phyloP scores from a whole-genome alignment of 768 basidiomycete genomes.

The Lanmaoa rubissima region DNA sequence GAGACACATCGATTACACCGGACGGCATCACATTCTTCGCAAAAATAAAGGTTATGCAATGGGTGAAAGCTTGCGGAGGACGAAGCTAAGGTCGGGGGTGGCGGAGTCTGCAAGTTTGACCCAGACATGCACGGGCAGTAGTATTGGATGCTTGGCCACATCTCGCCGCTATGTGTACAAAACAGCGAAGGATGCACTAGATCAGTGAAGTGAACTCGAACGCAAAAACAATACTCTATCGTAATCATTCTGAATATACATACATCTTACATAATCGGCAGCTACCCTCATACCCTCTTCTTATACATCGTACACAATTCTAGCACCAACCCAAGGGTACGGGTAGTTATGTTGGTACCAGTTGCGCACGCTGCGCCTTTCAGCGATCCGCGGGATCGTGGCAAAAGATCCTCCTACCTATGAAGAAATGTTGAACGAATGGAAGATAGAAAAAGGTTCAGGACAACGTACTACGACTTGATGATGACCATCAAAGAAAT shows the following conservation, averaged over 20 bases:
- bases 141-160: slow-evolving; percentile 53
- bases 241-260: not conserved
- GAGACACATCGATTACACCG: slow-evolving; percentile 91
- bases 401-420: slow-evolving; percentile 91
- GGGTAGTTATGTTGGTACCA: slow-evolving; percentile 92
- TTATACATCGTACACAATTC: slow-evolving; percentile 55
- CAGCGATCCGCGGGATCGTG: slow-evolving; percentile 79
- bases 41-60: slow-evolving; percentile 87
- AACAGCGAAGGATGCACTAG: not conserved
- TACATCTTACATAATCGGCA: slow-evolving; percentile 17
- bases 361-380: slow-evolving; percentile 76
- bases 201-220: not conserved
- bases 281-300: not conserved
- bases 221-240: not conserved
- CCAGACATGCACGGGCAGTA: slow-evolving; percentile 72
- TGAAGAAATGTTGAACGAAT: not conserved
- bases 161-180: slow-evolving; percentile 10
- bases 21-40: slow-evolving; percentile 97
- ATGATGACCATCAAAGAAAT: slow-evolving; percentile 90
- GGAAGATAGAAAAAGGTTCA: not conserved
- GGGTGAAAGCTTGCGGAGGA: slow-evolving; percentile 82
- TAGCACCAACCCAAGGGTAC: slow-evolving; percentile 82
- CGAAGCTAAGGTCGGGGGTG: slow-evolving; percentile 73
- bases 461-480: slow-evolving; percentile 73
- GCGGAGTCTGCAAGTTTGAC: slow-evolving; percentile 45